These are phyloP conservation scores for Venturia effusa DNA, from an alignment of 2,329 filamentous ascomycete species.

Conservation along the genomic window DNA sequence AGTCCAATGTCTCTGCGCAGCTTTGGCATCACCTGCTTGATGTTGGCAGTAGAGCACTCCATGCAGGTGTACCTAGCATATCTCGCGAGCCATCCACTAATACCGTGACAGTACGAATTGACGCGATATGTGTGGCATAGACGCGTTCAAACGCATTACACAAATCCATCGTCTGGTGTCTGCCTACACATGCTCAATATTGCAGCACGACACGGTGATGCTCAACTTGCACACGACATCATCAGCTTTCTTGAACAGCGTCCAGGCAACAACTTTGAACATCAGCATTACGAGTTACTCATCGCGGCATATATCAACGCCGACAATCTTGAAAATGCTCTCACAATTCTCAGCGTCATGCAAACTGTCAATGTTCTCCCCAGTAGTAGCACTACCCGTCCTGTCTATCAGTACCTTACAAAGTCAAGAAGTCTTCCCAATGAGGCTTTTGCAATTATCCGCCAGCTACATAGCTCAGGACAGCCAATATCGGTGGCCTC, in stretches of 20 bases:
- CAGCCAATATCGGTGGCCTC: slow-evolving; percentile 41
- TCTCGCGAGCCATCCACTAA: slow-evolving; percentile 12
- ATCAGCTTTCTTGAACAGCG: slow-evolving; percentile 54
- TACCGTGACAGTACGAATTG: slow-evolving; percentile 43
- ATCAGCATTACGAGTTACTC: slow-evolving; percentile 71
- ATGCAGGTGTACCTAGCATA: slow-evolving; percentile 29
- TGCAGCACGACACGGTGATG: slow-evolving; percentile 58
- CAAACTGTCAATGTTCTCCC: slow-evolving; percentile 40
- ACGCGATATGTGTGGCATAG: slow-evolving; percentile 62
- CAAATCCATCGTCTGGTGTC: slow-evolving; percentile 54
- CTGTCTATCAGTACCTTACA: slow-evolving; percentile 35
- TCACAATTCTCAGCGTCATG: slow-evolving; percentile 67
- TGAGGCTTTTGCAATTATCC: slow-evolving; percentile 36
- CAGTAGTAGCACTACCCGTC: slow-evolving; percentile 49
- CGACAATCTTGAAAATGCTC: slow-evolving; percentile 52
- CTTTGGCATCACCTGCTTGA: slow-evolving; percentile 69
- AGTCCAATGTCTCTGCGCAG: slow-evolving; percentile 35
- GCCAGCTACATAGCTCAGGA: slow-evolving; percentile 37
- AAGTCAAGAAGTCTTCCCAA: slow-evolving; percentile 25
- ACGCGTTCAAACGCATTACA: slow-evolving; percentile 46
- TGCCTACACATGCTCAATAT: slow-evolving; percentile 60
- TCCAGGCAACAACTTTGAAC: slow-evolving; percentile 41
- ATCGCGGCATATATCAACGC: slow-evolving; percentile 55
- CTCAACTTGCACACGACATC: slow-evolving; percentile 57
- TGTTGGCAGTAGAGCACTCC: slow-evolving; percentile 52